These are phyloP conservation scores for Penicillium goetzii DNA, from an alignment of 495 filamentous ascomycete genomes.

Conservation along the genomic window DNA sequence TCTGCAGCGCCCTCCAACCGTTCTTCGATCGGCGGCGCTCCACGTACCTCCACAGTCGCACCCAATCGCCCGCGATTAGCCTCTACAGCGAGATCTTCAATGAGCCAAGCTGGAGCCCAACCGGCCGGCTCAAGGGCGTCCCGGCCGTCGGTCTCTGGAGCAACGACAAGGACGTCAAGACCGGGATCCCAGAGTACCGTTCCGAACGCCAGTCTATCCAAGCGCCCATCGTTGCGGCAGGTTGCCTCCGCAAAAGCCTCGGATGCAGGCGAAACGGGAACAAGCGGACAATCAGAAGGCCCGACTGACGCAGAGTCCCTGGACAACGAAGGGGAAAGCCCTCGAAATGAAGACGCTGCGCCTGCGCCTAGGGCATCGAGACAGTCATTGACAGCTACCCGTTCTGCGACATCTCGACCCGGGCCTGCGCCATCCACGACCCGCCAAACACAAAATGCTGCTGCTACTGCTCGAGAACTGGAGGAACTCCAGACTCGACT, in stretches of 20 bases:
- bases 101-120: constrained; percentile 63
- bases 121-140: constrained; percentile 36
- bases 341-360: constrained; percentile 23
- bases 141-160: constrained; percentile 45
- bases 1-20: constrained; percentile 60
- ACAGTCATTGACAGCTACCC: constrained; percentile 32
- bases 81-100: constrained; percentile 60
- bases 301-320: constrained; percentile 34
- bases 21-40: constrained; percentile 55
- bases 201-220: constrained; percentile 34
- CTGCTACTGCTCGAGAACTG: constrained; percentile 64
- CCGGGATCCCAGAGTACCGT: constrained; percentile 36
- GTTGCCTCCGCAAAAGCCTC: constrained; percentile 32
- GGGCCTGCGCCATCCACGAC: constrained; percentile 32
- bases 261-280: constrained; percentile 34
- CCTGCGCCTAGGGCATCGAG: constrained; percentile 37
- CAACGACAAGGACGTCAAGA: constrained; percentile 40
- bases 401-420: constrained; percentile 30
- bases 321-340: constrained; percentile 30
- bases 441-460: constrained; percentile 37
- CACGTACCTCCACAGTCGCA: constrained; percentile 45
- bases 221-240: constrained; percentile 46
- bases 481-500: constrained; percentile 82
- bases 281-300: constrained; percentile 39
- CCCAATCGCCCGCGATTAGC: constrained; percentile 57